phyloP scores from a whole-genome alignment of 1,284 basidiomycete genomes.

The Sphagnurus paluster region DNA sequence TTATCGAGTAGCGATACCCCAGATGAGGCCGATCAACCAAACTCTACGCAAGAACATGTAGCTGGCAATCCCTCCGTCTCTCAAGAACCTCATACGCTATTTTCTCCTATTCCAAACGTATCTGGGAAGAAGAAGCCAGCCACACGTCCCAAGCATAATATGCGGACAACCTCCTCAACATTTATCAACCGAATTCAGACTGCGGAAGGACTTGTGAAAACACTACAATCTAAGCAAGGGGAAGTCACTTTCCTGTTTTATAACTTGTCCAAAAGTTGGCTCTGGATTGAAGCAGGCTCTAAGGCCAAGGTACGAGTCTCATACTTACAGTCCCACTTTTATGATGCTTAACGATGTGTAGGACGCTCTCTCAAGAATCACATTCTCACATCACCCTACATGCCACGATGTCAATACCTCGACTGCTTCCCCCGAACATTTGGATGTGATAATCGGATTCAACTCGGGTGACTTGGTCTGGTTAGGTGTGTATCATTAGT shows the following conservation, averaged over 20 bases:
- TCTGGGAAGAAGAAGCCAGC: conserved; percentile 61
- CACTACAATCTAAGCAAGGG: conserved; percentile 77
- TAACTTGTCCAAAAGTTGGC: conserved; percentile 76
- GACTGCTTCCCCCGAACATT: conserved; percentile 74
- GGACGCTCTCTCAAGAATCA: conserved; percentile 86
- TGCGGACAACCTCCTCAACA: conserved; percentile 84
- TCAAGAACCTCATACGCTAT: conserved; percentile 46
- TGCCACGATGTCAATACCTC: conserved; percentile 86
- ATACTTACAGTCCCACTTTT: conserved; percentile 3
- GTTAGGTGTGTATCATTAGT: conserved; percentile 61
- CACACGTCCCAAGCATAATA: conserved; percentile 82
- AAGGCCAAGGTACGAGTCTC: conserved; percentile 67
- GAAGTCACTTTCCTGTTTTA: conserved; percentile 84
- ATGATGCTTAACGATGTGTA: conserved; percentile 31
- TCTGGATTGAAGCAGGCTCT: conserved; percentile 80
- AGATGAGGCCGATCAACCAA: conserved; percentile 50
- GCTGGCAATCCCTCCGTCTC: conserved; percentile 34
- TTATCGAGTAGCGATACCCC: conserved; percentile 75
- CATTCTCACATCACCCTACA: conserved; percentile 85
- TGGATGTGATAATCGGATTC: conserved; percentile 95
- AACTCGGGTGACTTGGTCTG: conserved; percentile 91
- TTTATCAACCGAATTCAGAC: conserved; percentile 87
- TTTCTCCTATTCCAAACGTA: conserved; percentile 39
- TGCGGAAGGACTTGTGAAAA: conserved; percentile 73
- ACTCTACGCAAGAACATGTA: conserved; percentile 38